A percentile compares a stretch with the other conserved stretches of the same genome.
Conservation (phyloP, 164 flowering plant genomes). For the Berberis thunbergii region DNA sequence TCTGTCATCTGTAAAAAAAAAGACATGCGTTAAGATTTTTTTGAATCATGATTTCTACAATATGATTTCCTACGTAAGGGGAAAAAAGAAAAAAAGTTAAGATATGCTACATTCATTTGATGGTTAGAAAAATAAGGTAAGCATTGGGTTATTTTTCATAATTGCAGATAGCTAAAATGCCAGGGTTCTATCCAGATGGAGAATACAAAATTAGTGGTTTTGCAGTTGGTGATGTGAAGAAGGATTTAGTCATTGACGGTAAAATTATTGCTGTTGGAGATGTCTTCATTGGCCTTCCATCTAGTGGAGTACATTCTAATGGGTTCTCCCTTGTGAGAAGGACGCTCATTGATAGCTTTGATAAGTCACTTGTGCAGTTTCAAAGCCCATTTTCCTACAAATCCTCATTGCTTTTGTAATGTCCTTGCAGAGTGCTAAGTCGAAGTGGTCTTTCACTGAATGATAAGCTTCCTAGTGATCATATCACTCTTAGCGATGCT, state of each 20-base stretch:
- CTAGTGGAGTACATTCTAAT: slow-evolving; percentile 96
- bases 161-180: slow-evolving; percentile 93
- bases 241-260: slow-evolving; percentile 83
- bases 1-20: no score
- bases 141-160: no score
- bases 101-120: no score
- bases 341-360: slow-evolving; percentile 22
- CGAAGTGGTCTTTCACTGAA: slow-evolving; percentile 66
- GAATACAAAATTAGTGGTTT: slow-evolving; percentile 95
- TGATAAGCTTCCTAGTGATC: slow-evolving; percentile 61
- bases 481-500: slow-evolving; percentile 63
- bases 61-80: no score
- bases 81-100: no score
- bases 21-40: no score
- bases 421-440: slow-evolving; percentile 43
- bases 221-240: slow-evolving; percentile 79
- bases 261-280: slow-evolving; percentile 74
- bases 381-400: neutral
- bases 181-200: slow-evolving; percentile 75
- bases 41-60: no score
- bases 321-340: slow-evolving; percentile 98
- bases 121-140: no score
- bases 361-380: neutral
- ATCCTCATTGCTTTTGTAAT: neutral
- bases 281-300: slow-evolving; percentile 85